Conservation (phyloP, 1,139 yeast species). For the Suhomyces chickasaworum region DNA sequence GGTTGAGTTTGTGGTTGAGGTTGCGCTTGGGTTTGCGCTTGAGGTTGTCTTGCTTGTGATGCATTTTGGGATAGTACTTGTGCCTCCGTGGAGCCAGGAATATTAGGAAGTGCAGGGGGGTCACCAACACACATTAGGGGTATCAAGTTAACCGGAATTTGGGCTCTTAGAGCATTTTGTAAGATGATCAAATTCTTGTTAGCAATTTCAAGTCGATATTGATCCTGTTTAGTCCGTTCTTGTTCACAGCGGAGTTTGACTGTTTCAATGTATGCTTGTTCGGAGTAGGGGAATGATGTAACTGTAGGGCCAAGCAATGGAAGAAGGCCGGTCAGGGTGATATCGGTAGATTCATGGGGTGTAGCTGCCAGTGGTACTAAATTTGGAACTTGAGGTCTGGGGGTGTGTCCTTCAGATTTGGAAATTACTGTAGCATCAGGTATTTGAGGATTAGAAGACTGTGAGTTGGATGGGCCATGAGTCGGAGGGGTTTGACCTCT, state of each 20-base stretch:
- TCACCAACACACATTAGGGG: conserved; percentile 57
- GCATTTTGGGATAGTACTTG: conserved; percentile 1
- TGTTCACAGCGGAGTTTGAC: conserved; percentile 70
- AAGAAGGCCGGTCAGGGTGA: conserved; percentile 25
- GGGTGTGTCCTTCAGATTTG: conserved; percentile 7
- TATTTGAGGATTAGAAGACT: not conserved
- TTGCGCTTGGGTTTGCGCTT: no score
- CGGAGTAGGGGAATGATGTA: conserved; percentile 60
- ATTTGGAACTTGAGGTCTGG: conserved; percentile 2
- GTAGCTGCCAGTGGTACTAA: not conserved
- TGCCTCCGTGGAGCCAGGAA: conserved; percentile 3
- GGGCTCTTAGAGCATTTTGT: conserved; percentile 60
- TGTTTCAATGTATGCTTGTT: conserved; percentile 62
- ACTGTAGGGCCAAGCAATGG: conserved; percentile 56
- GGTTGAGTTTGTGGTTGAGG: not conserved
- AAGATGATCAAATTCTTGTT: conserved; percentile 62
- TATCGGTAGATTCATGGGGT: conserved; percentile 5
- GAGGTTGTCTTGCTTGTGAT: not conserved
- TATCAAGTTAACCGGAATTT: conserved; percentile 68
- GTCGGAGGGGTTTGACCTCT: conserved; percentile 1
- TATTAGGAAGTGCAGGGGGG: conserved; percentile 1
- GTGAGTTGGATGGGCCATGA: not conserved
- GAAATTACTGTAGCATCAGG: not conserved
- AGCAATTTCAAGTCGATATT: conserved; percentile 64
- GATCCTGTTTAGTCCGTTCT: conserved; percentile 83